Percentiles rank a stretch among this genome's conserved stretches.
phyloP scores from a whole-genome alignment of 2,329 filamentous ascomycete genomes.

The Penicillium psychrosexuale region DNA sequence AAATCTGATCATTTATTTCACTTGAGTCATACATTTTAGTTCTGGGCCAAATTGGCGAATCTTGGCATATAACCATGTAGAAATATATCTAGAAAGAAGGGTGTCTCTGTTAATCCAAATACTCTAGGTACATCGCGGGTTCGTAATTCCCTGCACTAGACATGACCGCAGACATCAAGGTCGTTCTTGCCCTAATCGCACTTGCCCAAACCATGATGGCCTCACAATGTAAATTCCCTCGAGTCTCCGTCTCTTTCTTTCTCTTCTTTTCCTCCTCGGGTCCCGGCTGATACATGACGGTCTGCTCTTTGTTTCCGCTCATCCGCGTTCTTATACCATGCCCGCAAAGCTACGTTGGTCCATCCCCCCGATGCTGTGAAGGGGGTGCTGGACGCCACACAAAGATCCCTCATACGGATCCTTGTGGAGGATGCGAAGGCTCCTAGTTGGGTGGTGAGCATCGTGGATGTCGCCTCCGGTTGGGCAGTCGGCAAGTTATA shows the following conservation, averaged over 20 bases:
- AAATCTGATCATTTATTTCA: too few species aligned
- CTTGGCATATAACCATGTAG: too few species aligned
- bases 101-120: too few species aligned
- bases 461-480: background rate
- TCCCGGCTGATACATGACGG: background rate
- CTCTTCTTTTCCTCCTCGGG: background rate
- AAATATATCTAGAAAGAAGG: too few species aligned
- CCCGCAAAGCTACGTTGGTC: background rate
- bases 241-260: background rate
- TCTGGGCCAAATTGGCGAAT: too few species aligned
- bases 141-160: background rate
- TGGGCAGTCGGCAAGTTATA: background rate
- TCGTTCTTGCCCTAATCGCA: background rate
- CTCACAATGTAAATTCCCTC: background rate
- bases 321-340: background rate
- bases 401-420: background rate
- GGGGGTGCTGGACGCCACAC: background rate
- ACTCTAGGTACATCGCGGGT: too few species aligned
- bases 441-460: background rate
- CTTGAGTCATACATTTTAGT: too few species aligned
- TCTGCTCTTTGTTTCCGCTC: background rate
- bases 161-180: background rate
- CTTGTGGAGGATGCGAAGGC: background rate
- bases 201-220: background rate
- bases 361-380: background rate